Conservation (phyloP, 768 basidiomycete species). For the Hygrophorus pudorinus region DNA sequence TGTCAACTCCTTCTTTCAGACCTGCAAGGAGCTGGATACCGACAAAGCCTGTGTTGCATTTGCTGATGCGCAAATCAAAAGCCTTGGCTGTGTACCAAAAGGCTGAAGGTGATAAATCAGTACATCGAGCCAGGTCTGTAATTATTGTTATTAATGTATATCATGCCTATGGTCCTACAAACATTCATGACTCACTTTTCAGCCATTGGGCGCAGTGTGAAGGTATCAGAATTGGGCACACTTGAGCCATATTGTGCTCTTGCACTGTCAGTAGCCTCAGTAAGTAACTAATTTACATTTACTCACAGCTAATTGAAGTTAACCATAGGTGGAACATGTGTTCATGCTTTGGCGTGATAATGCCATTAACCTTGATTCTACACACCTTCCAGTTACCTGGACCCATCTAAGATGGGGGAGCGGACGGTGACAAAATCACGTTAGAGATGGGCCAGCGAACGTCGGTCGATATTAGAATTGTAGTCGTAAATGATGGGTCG, state of each 20-base stretch:
- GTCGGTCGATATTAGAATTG: no score
- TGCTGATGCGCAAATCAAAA: background rate
- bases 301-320: background rate
- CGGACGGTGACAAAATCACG: no score
- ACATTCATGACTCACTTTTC: background rate
- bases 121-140: background rate
- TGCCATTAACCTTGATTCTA: background rate
- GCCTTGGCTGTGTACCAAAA: background rate
- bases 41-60: background rate
- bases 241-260: background rate
- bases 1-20: constrained; percentile 2
- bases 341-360: background rate
- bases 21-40: background rate
- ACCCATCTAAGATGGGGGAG: no score
- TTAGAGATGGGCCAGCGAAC: no score
- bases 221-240: no score
- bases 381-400: no score
- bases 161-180: background rate
- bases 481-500: no score
- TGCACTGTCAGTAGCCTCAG: background rate
- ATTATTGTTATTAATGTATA: background rate
- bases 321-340: background rate
- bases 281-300: background rate
- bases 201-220: background rate
- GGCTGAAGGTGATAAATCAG: background rate